Percentiles rank a stretch among this genome's conserved stretches.
Evolutionary conservation across 306 rosid genomes (phyloP).

Genomic region (Herpetospermum pedunculosum): DNA sequence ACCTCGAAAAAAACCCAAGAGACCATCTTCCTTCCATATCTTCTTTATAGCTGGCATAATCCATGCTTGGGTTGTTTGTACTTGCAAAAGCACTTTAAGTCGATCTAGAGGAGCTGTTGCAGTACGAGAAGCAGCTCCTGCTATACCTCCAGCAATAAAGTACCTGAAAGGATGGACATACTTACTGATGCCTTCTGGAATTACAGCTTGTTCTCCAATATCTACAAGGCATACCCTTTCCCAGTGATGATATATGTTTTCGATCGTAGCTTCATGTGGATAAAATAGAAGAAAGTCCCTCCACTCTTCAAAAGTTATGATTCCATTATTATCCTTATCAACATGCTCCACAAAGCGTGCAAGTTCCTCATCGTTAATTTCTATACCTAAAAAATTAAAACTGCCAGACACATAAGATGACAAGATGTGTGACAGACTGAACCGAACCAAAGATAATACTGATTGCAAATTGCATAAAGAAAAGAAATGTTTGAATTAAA

Average conservation of each 20-base stretch:
- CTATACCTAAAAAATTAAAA: slow-evolving; percentile 63
- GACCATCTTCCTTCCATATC: slow-evolving; percentile 65
- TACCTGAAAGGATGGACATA: slow-evolving; percentile 75
- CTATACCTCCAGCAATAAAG: slow-evolving; percentile 89
- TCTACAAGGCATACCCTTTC: slow-evolving; percentile 91
- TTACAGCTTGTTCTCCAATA: slow-evolving; percentile 83
- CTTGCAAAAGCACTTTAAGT: slow-evolving; percentile 78
- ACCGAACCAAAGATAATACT: background rate
- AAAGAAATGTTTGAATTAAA: background rate
- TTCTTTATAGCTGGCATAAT: slow-evolving; percentile 58
- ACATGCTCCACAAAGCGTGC: slow-evolving; percentile 93
- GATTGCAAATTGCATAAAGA: background rate
- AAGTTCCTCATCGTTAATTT: slow-evolving; percentile 88
- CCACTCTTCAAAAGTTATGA: slow-evolving; percentile 95
- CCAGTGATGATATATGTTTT: slow-evolving; percentile 89
- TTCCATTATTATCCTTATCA: slow-evolving; percentile 90
- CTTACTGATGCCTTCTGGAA: slow-evolving; percentile 79
- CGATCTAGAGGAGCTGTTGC: slow-evolving; percentile 95
- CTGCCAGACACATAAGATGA: slow-evolving; percentile 51
- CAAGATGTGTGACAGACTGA: slow-evolving; percentile 13
- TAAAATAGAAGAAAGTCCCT: slow-evolving; percentile 88
- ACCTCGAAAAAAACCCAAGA: slow-evolving; percentile 82
- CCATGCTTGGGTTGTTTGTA: slow-evolving; percentile 49
- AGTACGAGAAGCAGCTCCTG: slow-evolving; percentile 93
- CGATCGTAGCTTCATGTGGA: slow-evolving; percentile 94